Conservation (phyloP, 345 rosid genomes). For the Bretschneidera sinensis region DNA sequence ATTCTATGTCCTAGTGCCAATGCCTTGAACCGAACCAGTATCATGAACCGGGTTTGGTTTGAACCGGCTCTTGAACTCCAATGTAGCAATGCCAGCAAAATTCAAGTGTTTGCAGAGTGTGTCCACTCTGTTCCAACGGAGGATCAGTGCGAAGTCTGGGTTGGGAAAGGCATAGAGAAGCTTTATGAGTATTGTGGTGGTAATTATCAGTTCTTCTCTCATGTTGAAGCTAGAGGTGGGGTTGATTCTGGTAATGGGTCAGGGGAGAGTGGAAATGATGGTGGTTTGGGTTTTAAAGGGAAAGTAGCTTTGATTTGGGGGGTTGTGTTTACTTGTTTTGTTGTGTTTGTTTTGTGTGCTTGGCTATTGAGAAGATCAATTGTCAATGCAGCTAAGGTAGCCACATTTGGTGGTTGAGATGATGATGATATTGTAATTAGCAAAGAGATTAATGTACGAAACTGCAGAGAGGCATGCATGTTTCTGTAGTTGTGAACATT, state of each 20-base stretch:
- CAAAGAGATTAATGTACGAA: no score
- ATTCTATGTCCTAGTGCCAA: not conserved
- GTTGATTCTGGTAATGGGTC: not conserved
- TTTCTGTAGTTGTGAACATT: no score
- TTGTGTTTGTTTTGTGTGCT: conserved; percentile 5
- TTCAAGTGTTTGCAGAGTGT: conserved; percentile 1
- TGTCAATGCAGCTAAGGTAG: not conserved
- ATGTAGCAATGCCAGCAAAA: not conserved
- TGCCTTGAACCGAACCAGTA: not conserved
- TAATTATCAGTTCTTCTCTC: conserved; percentile 6
- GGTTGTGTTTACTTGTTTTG: conserved; percentile 1
- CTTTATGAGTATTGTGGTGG: conserved; percentile 7
- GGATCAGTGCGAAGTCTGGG: conserved; percentile 9
- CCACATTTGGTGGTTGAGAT: no score
- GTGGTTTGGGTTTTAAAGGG: not conserved
- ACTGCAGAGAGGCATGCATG: no score
- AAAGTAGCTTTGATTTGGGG: conserved; percentile 8
- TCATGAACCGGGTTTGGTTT: not conserved
- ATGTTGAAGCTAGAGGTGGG: not conserved
- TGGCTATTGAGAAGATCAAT: conserved; percentile 8
- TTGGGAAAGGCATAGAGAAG: not conserved
- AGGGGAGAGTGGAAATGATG: not conserved
- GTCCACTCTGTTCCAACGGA: not conserved
- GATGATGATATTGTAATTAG: no score
- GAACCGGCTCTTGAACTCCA: no score